Conservation (phyloP, 495 filamentous ascomycete genomes). For the Penicillium crystallinum region DNA sequence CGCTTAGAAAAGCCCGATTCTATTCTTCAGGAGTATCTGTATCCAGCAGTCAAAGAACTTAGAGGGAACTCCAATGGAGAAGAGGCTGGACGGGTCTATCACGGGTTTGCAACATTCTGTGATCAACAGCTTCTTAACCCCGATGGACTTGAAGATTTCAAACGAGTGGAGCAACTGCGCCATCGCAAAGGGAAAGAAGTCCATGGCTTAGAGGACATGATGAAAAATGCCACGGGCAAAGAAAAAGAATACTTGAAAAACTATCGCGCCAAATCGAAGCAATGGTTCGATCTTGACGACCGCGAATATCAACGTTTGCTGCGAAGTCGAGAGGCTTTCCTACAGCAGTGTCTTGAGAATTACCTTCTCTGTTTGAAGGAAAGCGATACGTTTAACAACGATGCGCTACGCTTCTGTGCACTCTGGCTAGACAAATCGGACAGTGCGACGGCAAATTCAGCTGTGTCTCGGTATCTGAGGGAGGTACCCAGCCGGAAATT, state of each 20-base stretch:
- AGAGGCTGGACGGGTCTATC: slow-evolving; percentile 82
- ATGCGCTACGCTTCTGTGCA: slow-evolving; percentile 89
- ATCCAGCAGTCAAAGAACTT: slow-evolving; percentile 75
- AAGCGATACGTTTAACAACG: slow-evolving; percentile 82
- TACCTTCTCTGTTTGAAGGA: slow-evolving; percentile 81
- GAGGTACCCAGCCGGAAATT: slow-evolving; percentile 87
- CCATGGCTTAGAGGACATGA: slow-evolving; percentile 55
- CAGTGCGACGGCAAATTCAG: slow-evolving; percentile 65
- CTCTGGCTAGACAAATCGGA: slow-evolving; percentile 85
- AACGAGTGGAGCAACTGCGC: slow-evolving; percentile 71
- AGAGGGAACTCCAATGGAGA: slow-evolving; percentile 61
- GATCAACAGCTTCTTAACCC: slow-evolving; percentile 85
- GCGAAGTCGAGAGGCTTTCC: slow-evolving; percentile 69
- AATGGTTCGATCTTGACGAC: slow-evolving; percentile 86
- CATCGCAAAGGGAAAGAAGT: slow-evolving; percentile 78
- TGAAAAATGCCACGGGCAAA: slow-evolving; percentile 46
- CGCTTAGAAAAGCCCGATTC: slow-evolving; percentile 87
- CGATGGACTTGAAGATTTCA: slow-evolving; percentile 78
- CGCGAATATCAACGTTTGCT: slow-evolving; percentile 76
- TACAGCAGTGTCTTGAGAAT: slow-evolving; percentile 86
- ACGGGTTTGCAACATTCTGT: slow-evolving; percentile 92
- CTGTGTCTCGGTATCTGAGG: slow-evolving; percentile 62
- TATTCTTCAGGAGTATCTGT: slow-evolving; percentile 79
- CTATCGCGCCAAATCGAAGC: slow-evolving; percentile 60
- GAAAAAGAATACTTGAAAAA: slow-evolving; percentile 43